These are phyloP conservation scores for Psilocybe subaeruginosa DNA, from an alignment of 768 basidiomycete genomes.

Conservation along the genomic window DNA sequence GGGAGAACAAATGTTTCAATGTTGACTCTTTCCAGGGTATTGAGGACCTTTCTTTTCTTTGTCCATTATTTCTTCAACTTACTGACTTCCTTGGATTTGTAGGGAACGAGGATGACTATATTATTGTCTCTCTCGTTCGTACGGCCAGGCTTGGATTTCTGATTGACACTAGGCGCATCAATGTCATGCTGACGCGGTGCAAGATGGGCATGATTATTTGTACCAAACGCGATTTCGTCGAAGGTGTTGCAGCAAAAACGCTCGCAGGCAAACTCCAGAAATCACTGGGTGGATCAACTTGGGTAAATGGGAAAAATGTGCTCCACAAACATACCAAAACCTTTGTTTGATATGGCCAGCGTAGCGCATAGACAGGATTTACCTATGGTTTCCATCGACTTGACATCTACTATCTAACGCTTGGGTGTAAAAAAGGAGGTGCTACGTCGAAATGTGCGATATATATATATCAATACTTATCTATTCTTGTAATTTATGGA, in stretches of 20 bases:
- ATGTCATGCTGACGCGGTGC: slow-evolving; percentile 79
- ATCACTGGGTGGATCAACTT: slow-evolving; percentile 17
- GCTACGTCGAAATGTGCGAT: too few species aligned
- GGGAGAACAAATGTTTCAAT: slow-evolving; percentile 71
- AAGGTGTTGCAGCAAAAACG: slow-evolving; percentile 31
- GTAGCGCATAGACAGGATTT: too few species aligned
- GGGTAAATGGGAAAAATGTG: background rate
- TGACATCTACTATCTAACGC: too few species aligned
- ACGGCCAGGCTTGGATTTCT: slow-evolving; percentile 67
- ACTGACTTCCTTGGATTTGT: background rate
- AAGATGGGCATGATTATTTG: slow-evolving; percentile 68
- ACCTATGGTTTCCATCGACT: too few species aligned
- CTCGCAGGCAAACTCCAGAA: slow-evolving; percentile 36
- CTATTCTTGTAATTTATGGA: too few species aligned
- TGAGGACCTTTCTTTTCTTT: slow-evolving; percentile 1
- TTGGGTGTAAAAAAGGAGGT: background rate
- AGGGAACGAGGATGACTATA: slow-evolving; percentile 79
- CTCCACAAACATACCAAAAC: background rate
- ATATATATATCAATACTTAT: too few species aligned
- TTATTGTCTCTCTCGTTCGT: slow-evolving; percentile 74
- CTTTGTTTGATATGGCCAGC: background rate
- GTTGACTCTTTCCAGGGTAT: slow-evolving; percentile 80
- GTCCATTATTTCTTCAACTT: background rate
- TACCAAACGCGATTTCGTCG: slow-evolving; percentile 56
- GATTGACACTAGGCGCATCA: slow-evolving; percentile 54